Percentiles rank a stretch among this genome's conserved stretches.
phyloP scores from a whole-genome alignment of 768 basidiomycete genomes.

The Fomitopsis serialis region DNA sequence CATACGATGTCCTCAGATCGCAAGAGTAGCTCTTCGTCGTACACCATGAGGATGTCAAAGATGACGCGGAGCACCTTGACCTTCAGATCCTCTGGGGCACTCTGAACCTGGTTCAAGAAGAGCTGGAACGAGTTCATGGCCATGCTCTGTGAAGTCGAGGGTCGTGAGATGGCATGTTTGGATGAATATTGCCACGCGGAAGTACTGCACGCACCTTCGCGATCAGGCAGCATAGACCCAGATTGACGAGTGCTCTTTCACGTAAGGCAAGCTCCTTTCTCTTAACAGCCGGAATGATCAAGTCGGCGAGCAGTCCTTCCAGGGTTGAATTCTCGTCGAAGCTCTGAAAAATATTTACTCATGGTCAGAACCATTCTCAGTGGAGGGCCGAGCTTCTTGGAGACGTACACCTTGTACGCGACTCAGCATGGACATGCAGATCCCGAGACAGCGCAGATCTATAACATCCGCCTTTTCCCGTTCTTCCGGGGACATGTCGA shows the following conservation, averaged over 20 bases:
- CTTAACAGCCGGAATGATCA: slow-evolving; percentile 43
- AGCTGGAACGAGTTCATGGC: slow-evolving; percentile 46
- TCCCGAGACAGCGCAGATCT: slow-evolving; percentile 37
- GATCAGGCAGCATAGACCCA: slow-evolving; percentile 45
- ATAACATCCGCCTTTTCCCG: slow-evolving; percentile 29
- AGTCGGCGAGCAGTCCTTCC: slow-evolving; percentile 42
- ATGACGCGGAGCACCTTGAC: slow-evolving; percentile 39
- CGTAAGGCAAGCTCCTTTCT: slow-evolving; percentile 38
- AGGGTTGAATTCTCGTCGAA: slow-evolving; percentile 45
- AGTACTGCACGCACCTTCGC: slow-evolving; percentile 24
- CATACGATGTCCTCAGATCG: slow-evolving; percentile 11
- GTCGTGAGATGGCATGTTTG: too few relatives aligned
- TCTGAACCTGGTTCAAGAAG: slow-evolving; percentile 40
- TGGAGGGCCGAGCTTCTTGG: background rate
- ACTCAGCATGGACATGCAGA: slow-evolving; percentile 42
- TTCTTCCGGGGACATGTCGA: slow-evolving; percentile 28
- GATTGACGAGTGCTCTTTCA: slow-evolving; percentile 40
- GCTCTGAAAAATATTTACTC: slow-evolving; percentile 11
- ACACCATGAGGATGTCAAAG: slow-evolving; percentile 46
- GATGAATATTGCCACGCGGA: too few relatives aligned
- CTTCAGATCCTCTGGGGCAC: slow-evolving; percentile 36
- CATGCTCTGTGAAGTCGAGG: too few relatives aligned
- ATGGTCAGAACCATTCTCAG: too few relatives aligned
- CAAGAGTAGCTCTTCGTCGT: slow-evolving; percentile 33
- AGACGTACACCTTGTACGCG: slow-evolving; percentile 42